Base-by-base conservation (phyloP, 2,329 filamentous ascomycete genomes). In the Botrytis fragariae region DNA sequence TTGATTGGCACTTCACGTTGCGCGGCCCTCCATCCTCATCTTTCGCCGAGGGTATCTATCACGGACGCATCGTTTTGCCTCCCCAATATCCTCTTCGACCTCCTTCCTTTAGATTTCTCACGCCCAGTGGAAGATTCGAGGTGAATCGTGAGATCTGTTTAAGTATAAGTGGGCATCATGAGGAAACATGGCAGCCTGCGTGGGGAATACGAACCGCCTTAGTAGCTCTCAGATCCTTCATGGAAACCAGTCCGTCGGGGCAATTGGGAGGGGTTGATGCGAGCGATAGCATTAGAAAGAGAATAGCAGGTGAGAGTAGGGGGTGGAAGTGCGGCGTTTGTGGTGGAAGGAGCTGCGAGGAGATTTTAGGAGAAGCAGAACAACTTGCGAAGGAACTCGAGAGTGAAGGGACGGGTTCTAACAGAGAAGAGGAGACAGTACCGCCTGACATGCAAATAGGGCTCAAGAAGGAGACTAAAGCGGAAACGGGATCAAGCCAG, bases 1-100 rank as follows among this genome's bases (percentile, higher is more conserved):
- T 97, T 84, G 95, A 98, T 84, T 99, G 96, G 96, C 96, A 99
- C 85, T 99, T 98, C 84, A 99, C 96, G 0, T 87, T 99, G n/a
- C 90, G 92, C 69, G 96, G 96, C 0, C 95, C 95, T 0, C 95
- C 95, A 45, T 95, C 94, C 0, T 89, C 91, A 54, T 69, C 76
- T 8, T 80, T 77, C 71, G 72, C 76, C 1, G 85, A 87, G 45
- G 96, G 96, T 65, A 89, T 98, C 79, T 99, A 98, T 85, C 96
- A 99, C 83, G 96, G 96, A 73, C 94, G 95, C 80, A 98, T 99
- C 81, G 88, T 95, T 57, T 90, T 99, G 1, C 96, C 96, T 1
- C 89, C 94, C 0, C 90, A 92, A 2, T 99, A 99, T 83, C 96
- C 96, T 0, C 89, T 98, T 4, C 93, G 95, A 1, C 96, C 96